phyloP scores from a whole-genome alignment of 768 basidiomycete genomes.

The Trametes elegans region DNA sequence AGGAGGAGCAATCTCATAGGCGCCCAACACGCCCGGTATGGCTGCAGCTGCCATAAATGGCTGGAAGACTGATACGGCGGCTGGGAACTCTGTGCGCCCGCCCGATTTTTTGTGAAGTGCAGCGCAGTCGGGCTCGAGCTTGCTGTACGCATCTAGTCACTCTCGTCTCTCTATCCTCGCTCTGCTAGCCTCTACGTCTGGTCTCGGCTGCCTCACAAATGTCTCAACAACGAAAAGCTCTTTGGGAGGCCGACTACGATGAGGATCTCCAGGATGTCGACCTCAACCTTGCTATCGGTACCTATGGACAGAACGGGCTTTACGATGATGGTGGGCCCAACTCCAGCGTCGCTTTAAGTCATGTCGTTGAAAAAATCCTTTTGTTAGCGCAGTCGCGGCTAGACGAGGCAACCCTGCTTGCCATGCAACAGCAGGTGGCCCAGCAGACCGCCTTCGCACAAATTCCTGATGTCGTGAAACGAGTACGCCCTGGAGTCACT shows the following conservation, averaged over 20 bases:
- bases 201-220: background rate
- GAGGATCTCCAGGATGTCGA: conserved; percentile 73
- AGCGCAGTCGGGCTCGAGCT: background rate
- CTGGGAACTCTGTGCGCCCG: background rate
- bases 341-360: background rate
- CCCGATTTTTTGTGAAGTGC: background rate
- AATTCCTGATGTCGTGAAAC: conserved; percentile 88
- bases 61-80: background rate
- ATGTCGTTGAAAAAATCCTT: background rate
- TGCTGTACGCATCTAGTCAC: background rate
- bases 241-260: conserved; percentile 83
- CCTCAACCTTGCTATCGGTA: conserved; percentile 64
- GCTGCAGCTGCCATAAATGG: background rate
- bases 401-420: conserved; percentile 65
- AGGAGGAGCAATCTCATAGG: too few species aligned
- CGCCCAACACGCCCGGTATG: too few species aligned
- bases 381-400: conserved; percentile 54
- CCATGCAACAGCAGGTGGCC: conserved; percentile 81
- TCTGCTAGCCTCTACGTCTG: background rate
- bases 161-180: background rate
- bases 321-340: conserved; percentile 60
- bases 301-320: conserved; percentile 62
- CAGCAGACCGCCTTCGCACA: conserved; percentile 80
- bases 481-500: too few species aligned
- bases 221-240: conserved; percentile 47